phyloP scores from a whole-genome alignment of 257 asterid species.

The Gentiana macrophylla region DNA sequence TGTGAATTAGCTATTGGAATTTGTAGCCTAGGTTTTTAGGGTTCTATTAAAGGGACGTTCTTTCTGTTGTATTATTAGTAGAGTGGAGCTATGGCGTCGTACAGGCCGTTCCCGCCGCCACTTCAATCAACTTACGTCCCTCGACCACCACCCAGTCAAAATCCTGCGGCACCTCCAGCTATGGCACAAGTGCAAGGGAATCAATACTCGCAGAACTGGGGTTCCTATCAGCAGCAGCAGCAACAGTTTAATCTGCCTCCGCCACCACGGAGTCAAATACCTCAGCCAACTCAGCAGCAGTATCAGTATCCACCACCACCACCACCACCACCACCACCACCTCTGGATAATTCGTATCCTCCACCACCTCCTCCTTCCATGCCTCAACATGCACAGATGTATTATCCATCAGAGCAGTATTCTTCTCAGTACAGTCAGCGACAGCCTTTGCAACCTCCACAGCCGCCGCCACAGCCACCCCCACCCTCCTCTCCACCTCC shows the following conservation, averaged over 20 bases:
- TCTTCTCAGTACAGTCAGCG: slow-evolving; percentile 29
- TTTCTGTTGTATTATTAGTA: not conserved
- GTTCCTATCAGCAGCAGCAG: slow-evolving; percentile 14
- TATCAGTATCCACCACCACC: slow-evolving; percentile 59
- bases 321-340: slow-evolving; percentile 85
- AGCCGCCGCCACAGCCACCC: slow-evolving; percentile 56
- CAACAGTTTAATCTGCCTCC: slow-evolving; percentile 29
- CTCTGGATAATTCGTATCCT: slow-evolving; percentile 61
- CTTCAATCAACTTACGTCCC: slow-evolving; percentile 41
- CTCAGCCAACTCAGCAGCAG: slow-evolving; percentile 45
- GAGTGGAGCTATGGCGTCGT: slow-evolving; percentile 56
- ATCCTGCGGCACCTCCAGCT: slow-evolving; percentile 33
- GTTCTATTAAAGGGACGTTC: not conserved
- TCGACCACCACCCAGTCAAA: slow-evolving; percentile 48
- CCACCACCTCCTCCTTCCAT: slow-evolving; percentile 45
- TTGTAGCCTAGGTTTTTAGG: slow-evolving; percentile 14
- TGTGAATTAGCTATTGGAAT: not conserved
- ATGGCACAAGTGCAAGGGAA: slow-evolving; percentile 22
- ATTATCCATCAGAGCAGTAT: slow-evolving; percentile 31
- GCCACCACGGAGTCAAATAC: slow-evolving; percentile 24
- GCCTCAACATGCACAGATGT: slow-evolving; percentile 13
- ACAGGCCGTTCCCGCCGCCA: slow-evolving; percentile 83
- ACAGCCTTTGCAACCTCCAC: slow-evolving; percentile 22
- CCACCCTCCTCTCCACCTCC: slow-evolving; percentile 35
- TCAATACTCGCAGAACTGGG: slow-evolving; percentile 27